Evolutionary conservation across 495 filamentous ascomycete species (phyloP), one percentile per base, ranked within the genome.

Genomic region (Penicillium arizonense): DNA sequence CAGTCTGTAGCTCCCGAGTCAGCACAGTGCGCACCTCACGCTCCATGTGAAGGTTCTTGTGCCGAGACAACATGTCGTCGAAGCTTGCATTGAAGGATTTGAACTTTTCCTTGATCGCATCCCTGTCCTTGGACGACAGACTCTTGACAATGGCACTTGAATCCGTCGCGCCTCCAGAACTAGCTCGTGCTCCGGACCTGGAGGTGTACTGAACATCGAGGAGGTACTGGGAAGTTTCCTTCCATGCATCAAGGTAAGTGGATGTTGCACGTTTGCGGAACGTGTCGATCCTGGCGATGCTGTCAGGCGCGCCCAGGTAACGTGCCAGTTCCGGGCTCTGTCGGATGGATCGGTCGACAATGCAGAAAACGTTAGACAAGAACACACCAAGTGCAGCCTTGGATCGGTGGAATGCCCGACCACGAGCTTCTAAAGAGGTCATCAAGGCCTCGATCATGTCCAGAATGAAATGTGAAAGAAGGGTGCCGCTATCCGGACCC

Each of bases 61-160:
- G 95, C 51, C 82, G 83, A 30, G 79, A 57, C 7, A 96, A 82
- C 67, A 96, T 77, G 8, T 96, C 91, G 42, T 99, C 95, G 61
- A 99, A 97, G 56, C 76, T 85, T 7, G 79, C 70, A 65, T 99
- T 99, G 77, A 99, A 99, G 21, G 84, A 81, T 58, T 85, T 85
- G 70, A 96, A 97, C 69, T 97, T 97, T 63, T 91, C 87, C 71
- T 97, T 99, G 69, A 97, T 93, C 11, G 84, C 87, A 63, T 97
- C 94, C 63, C 91, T 94, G 58, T 97, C 94, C 65, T 94, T 95
- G 61, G 85, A 89, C 44, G 79, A 83, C 8, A 98, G 75, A 5
- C 80, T 79, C 66, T 96, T 94, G 59, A 96, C 77, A 46, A 97
- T 87, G 10, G 85, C 86, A 13, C 84, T 83, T 7, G 88, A 92